Conservation (phyloP, 2,329 filamentous ascomycete genomes). For the Mycosphaerelloides madeirae region DNA sequence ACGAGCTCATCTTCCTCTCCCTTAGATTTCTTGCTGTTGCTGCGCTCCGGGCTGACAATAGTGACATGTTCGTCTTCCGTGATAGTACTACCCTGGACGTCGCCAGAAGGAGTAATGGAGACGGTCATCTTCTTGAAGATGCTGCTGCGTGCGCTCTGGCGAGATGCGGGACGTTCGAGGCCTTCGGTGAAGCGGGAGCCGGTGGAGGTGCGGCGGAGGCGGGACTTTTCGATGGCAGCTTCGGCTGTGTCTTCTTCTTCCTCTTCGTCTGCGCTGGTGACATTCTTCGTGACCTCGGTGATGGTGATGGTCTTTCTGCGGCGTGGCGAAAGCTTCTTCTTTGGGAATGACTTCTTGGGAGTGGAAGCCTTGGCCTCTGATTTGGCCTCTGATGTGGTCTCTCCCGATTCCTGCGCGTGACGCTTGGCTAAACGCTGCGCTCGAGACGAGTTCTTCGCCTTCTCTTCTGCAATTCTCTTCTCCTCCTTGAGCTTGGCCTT, state of each 20-base stretch:
- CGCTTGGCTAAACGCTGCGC: slow-evolving; percentile 25
- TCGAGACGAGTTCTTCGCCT: slow-evolving; percentile 25
- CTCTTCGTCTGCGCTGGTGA: slow-evolving; percentile 2
- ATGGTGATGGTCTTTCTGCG: slow-evolving; percentile 9
- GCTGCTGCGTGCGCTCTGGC: slow-evolving; percentile 7
- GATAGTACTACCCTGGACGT: slow-evolving; percentile 9
- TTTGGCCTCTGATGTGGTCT: not conserved
- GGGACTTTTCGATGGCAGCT: slow-evolving; percentile 6
- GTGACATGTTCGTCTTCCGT: slow-evolving; percentile 6
- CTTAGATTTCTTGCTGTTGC: not conserved
- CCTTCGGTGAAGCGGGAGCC: slow-evolving; percentile 20
- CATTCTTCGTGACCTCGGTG: slow-evolving; percentile 1
- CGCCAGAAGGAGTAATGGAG: slow-evolving; percentile 10
- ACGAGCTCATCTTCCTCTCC: not conserved
- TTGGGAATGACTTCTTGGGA: slow-evolving; percentile 2
- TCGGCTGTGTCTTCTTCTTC: slow-evolving; percentile 12
- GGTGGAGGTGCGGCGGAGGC: slow-evolving; percentile 15
- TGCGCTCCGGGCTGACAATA: not conserved
- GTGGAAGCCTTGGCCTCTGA: not conserved
- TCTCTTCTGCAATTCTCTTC: slow-evolving; percentile 27
- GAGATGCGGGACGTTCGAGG: slow-evolving; percentile 9
- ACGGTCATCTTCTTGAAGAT: slow-evolving; percentile 12
- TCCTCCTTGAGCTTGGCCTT: slow-evolving; percentile 25
- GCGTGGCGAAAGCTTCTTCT: slow-evolving; percentile 13
- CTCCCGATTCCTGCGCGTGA: not conserved